phyloP scores from a whole-genome alignment of 2,329 filamentous ascomycete genomes.

The Aspergillus sojae region DNA sequence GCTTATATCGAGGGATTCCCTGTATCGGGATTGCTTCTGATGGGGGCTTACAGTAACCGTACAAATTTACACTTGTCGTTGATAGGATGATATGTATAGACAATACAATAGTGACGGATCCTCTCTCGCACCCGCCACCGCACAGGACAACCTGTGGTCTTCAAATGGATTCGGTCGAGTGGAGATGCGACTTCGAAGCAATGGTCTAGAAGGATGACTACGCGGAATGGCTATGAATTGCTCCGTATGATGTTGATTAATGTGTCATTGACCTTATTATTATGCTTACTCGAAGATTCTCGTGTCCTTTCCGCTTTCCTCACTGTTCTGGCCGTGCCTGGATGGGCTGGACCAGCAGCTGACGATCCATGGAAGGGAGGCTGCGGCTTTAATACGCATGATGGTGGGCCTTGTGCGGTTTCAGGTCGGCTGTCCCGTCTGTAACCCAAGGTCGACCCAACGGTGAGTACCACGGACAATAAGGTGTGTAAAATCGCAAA shows the following conservation, averaged over 20 bases:
- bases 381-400: conserved; percentile 3
- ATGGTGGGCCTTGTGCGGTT: conserved; percentile 17
- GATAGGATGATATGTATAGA: neutral
- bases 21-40: neutral
- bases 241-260: conserved; percentile 17
- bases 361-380: neutral
- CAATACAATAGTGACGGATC: neutral
- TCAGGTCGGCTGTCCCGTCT: conserved; percentile 17
- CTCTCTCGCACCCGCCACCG: conserved; percentile 19
- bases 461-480: conserved; percentile 11
- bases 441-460: conserved; percentile 17
- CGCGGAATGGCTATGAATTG: conserved; percentile 10
- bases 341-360: neutral
- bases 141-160: conserved; percentile 20
- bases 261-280: neutral
- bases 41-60: neutral
- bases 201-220: conserved; percentile 13
- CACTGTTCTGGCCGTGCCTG: conserved; percentile 12
- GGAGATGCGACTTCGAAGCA: conserved; percentile 13
- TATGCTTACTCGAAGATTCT: conserved; percentile 6
- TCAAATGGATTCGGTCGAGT: conserved; percentile 11
- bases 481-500: conserved; percentile 6
- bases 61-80: neutral
- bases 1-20: neutral
- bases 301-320: neutral